Conservation (phyloP, 305 asterid species). For the Rubia peregrina region DNA sequence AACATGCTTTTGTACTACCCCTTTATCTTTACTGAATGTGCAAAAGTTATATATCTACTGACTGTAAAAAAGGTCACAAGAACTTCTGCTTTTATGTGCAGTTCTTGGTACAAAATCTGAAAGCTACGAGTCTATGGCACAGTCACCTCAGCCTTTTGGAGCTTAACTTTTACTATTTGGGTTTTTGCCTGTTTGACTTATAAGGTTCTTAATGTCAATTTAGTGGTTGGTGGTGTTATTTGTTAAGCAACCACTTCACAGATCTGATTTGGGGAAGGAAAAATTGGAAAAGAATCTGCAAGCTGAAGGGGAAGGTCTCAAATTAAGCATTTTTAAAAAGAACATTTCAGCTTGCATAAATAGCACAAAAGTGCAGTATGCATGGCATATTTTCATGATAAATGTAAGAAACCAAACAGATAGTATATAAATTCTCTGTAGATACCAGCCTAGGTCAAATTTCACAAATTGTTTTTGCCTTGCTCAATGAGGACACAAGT, state of each 20-base stretch:
- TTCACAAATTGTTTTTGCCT: background rate
- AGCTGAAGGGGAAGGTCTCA: background rate
- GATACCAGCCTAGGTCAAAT: background rate
- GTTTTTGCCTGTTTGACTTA: background rate
- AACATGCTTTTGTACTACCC: background rate
- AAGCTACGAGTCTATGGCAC: background rate
- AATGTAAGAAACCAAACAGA: background rate
- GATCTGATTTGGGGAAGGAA: background rate
- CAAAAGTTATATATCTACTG: background rate
- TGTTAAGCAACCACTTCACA: background rate
- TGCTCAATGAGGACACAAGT: background rate
- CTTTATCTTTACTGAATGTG: background rate
- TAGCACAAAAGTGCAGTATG: background rate
- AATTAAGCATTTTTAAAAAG: background rate
- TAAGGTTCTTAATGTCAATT: background rate
- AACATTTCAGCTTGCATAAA: background rate
- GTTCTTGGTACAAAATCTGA: background rate
- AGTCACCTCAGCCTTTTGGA: background rate
- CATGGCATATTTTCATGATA: background rate
- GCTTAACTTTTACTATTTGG: background rate
- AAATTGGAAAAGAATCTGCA: background rate
- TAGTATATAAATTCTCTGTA: background rate
- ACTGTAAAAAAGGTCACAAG: background rate
- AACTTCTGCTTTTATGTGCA: conserved; percentile 1
- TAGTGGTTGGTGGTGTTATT: too few species aligned